Evolutionary conservation across 148 eudicot species (phyloP).

Genomic region (Silene latifolia): DNA sequence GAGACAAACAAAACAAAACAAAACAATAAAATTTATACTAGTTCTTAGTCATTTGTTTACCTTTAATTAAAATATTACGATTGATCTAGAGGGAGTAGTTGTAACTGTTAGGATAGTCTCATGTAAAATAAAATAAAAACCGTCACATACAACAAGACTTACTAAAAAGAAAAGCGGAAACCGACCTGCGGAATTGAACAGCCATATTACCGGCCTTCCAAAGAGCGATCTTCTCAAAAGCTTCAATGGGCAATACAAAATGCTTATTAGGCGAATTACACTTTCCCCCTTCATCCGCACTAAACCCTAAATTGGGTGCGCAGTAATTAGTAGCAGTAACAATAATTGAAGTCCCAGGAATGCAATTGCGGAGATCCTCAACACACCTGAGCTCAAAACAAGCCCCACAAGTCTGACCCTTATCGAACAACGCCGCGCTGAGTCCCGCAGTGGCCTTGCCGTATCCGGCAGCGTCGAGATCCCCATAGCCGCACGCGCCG

Average conservation of each 20-base stretch:
- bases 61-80: too few species aligned
- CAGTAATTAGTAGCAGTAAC: conserved; percentile 88
- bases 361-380: conserved; percentile 74
- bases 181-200: conserved; percentile 74
- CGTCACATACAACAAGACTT: too few species aligned
- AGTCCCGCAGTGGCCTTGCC: conserved; percentile 83
- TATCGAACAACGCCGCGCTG: conserved; percentile 57
- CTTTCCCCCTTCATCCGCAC: conserved; percentile 60
- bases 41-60: too few species aligned
- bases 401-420: conserved; percentile 89
- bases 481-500: conserved; percentile 90
- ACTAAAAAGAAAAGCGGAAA: too few species aligned
- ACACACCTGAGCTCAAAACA: conserved; percentile 82
- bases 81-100: too few species aligned
- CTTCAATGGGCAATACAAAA: conserved; percentile 85
- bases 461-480: conserved; percentile 59
- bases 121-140: too few species aligned
- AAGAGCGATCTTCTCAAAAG: conserved; percentile 91
- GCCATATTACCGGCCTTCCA: conserved; percentile 96
- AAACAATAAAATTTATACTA: neutral
- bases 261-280: conserved; percentile 82
- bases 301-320: conserved; percentile 71
- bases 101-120: too few species aligned
- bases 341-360: conserved; percentile 79
- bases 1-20: neutral